Conservation (phyloP, 345 rosid species). For the Viola odorata region DNA sequence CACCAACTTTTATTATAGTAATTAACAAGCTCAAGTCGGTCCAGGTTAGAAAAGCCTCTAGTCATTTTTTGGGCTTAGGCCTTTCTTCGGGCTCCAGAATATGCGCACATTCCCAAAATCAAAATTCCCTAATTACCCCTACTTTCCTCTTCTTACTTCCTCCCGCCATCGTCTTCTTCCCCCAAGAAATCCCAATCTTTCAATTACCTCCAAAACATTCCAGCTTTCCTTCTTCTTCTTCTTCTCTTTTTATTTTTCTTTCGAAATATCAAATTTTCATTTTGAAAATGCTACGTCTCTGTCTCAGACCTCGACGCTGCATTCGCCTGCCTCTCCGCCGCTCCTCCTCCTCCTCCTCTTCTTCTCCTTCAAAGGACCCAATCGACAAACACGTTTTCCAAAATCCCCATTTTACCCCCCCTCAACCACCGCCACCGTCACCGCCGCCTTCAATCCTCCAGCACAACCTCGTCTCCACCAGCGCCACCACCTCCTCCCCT, state of each 20-base stretch:
- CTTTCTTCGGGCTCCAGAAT: neutral
- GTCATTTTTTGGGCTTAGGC: neutral
- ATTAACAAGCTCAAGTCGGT: no score
- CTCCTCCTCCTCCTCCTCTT: slow-evolving; percentile 36
- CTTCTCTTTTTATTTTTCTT: neutral
- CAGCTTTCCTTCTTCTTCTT: neutral
- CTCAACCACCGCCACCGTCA: slow-evolving; percentile 21
- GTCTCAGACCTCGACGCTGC: slow-evolving; percentile 37
- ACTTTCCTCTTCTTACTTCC: neutral
- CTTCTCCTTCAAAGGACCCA: slow-evolving; percentile 20
- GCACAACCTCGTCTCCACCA: slow-evolving; percentile 15
- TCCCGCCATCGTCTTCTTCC: slow-evolving; percentile 8
- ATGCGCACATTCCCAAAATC: neutral
- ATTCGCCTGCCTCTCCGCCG: slow-evolving; percentile 30
- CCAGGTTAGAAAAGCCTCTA: no score
- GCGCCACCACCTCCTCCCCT: slow-evolving; percentile 21
- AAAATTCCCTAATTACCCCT: neutral
- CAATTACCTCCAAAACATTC: neutral
- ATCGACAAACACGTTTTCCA: slow-evolving; percentile 22
- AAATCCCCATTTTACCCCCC: slow-evolving; percentile 22
- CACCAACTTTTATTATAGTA: no score
- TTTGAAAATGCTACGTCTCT: slow-evolving; percentile 43
- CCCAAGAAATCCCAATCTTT: neutral
- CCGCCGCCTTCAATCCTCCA: slow-evolving; percentile 14
- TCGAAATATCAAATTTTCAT: neutral